These are phyloP conservation scores for Tolypocladium nubicola DNA, from an alignment of 2,329 filamentous ascomycete genomes.

Conservation along the genomic window DNA sequence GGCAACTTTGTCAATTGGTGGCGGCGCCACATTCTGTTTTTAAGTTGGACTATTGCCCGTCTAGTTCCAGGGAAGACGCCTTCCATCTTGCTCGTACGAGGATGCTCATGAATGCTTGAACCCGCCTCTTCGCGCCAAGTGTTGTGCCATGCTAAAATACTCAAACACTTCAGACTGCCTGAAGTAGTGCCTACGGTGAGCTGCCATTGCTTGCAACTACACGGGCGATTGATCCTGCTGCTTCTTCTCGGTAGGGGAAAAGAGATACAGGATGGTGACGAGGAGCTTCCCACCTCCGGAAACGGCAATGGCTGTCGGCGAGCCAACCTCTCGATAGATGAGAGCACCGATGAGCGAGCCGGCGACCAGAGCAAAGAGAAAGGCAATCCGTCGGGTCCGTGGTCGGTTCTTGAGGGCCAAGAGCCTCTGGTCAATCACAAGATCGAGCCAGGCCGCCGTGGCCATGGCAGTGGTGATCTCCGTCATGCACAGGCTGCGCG, in stretches of 20 bases:
- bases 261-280: slow-evolving; percentile 10
- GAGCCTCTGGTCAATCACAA: slow-evolving; percentile 43
- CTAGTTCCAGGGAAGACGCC: not conserved
- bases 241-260: slow-evolving; percentile 8
- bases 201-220: not conserved
- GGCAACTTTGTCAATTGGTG: not conserved
- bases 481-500: slow-evolving; percentile 40
- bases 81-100: not conserved
- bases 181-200: not conserved
- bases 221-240: slow-evolving; percentile 1
- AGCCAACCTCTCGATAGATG: slow-evolving; percentile 22
- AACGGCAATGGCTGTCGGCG: slow-evolving; percentile 11
- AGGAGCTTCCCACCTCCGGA: slow-evolving; percentile 15
- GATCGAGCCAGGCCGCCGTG: slow-evolving; percentile 51
- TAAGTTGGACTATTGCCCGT: not conserved
- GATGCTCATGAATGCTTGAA: not conserved
- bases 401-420: slow-evolving; percentile 34
- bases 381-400: slow-evolving; percentile 37
- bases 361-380: slow-evolving; percentile 33
- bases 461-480: slow-evolving; percentile 57
- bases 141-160: not conserved
- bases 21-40: not conserved
- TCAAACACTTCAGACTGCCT: not conserved
- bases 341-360: slow-evolving; percentile 42
- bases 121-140: not conserved